Conservation (phyloP, 202 grass and related monocot species). For the Panicum hallii region DNA sequence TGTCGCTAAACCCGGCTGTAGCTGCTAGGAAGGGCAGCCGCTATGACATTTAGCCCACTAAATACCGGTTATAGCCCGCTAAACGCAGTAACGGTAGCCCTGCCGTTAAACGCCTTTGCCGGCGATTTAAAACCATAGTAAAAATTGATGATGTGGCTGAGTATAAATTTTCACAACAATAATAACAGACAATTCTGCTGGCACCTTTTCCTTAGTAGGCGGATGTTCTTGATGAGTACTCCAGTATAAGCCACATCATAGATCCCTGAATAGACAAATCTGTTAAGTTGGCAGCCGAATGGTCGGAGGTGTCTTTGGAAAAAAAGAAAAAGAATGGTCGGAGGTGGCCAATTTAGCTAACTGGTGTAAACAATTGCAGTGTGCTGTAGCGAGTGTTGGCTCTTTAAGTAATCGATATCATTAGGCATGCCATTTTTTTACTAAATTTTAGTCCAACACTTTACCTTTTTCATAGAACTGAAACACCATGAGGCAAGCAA, state of each 20-base stretch:
- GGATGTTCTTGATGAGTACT: background rate
- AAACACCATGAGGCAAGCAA: no score
- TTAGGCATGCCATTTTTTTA: background rate
- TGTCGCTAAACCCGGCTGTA: no score
- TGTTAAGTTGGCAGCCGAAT: background rate
- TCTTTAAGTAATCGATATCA: background rate
- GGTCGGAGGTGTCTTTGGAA: background rate
- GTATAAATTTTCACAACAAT: no score
- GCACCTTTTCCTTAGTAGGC: background rate
- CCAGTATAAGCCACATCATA: no score
- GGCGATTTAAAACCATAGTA: no score
- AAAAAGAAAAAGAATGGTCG: background rate
- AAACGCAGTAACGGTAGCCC: no score
- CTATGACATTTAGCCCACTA: no score
- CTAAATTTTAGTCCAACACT: background rate
- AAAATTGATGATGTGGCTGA: no score
- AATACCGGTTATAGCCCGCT: no score
- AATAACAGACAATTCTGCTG: no score
- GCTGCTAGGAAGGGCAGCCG: no score
- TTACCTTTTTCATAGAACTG: background rate
- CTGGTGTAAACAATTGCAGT: background rate
- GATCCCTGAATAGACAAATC: background rate
- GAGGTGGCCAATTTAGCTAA: background rate
- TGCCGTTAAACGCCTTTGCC: no score
- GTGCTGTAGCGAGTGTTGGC: background rate